These are phyloP conservation scores for Phellopilus nigrolimitatus DNA, from an alignment of 1,284 basidiomycete genomes.

Conservation along the genomic window DNA sequence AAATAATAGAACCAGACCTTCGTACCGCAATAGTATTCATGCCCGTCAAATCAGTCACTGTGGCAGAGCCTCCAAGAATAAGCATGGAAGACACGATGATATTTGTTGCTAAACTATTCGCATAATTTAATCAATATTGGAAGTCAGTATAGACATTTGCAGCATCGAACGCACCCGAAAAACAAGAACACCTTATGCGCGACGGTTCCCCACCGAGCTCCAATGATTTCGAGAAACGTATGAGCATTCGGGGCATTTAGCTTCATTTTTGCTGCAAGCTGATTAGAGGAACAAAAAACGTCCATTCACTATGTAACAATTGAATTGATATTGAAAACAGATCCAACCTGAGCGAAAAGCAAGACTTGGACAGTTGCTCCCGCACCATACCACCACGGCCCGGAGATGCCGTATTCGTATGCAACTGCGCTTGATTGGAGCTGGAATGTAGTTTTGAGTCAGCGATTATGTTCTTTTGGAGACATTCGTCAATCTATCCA, in stretches of 20 bases:
- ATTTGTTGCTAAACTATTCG: conserved; percentile 50
- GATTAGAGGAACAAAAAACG: neutral
- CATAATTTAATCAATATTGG: conserved; percentile 22
- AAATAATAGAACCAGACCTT: conserved; percentile 34
- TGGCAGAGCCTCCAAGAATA: conserved; percentile 58
- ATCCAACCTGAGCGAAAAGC: conserved; percentile 47
- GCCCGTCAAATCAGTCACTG: conserved; percentile 51
- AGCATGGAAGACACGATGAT: conserved; percentile 59
- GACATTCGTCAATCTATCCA: neutral
- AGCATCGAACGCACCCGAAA: conserved; percentile 41
- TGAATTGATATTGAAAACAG: conserved; percentile 32
- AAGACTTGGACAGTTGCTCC: conserved; percentile 39
- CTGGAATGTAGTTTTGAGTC: conserved; percentile 31
- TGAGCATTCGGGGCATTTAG: conserved; percentile 56
- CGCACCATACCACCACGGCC: conserved; percentile 69
- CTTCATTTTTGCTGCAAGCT: conserved; percentile 54
- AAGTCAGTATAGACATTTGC: neutral
- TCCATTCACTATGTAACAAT: neutral
- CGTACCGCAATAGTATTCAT: conserved; percentile 51
- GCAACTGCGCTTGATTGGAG: conserved; percentile 76
- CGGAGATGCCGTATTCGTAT: conserved; percentile 77
- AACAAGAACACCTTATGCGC: conserved; percentile 63
- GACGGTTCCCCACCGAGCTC: conserved; percentile 47
- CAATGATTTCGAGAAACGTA: conserved; percentile 63
- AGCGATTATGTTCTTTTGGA: neutral